These are phyloP conservation scores for Vitis rupestris DNA, from an alignment of 164 flowering plant genomes.

Conservation along the genomic window DNA sequence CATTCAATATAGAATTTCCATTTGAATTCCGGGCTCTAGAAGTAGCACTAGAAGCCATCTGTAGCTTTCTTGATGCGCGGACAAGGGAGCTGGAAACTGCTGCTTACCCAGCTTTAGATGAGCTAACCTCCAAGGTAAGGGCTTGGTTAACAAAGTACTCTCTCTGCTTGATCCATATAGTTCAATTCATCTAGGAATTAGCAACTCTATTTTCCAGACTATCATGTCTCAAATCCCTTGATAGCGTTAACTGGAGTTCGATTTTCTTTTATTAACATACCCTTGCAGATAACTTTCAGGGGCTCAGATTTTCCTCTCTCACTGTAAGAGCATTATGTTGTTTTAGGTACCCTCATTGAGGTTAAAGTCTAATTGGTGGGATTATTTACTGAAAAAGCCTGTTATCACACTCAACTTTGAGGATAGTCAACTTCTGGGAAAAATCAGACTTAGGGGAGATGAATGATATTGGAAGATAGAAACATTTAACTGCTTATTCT, in stretches of 20 bases:
- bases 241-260: background rate
- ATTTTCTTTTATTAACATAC: background rate
- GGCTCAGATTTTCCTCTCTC: too few species aligned
- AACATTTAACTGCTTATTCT: background rate
- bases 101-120: constrained; percentile 95
- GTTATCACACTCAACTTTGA: background rate
- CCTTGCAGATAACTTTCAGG: too few species aligned
- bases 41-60: constrained; percentile 93
- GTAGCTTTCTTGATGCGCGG: constrained; percentile 90
- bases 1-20: constrained; percentile 69
- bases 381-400: background rate
- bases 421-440: background rate
- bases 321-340: background rate
- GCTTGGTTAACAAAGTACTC: background rate
- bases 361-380: background rate
- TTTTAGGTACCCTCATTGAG: background rate
- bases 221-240: background rate
- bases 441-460: too few species aligned
- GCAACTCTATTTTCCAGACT: background rate
- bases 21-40: constrained; percentile 95
- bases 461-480: too few species aligned
- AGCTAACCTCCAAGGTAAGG: constrained; percentile 81
- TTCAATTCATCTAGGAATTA: background rate
- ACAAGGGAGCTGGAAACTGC: constrained; percentile 85
- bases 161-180: background rate